Evolutionary conservation across 805 yeast genomes (phyloP), one percentile per base, ranked within the genome.

Genomic region (Suhomyces sp.): DNA sequence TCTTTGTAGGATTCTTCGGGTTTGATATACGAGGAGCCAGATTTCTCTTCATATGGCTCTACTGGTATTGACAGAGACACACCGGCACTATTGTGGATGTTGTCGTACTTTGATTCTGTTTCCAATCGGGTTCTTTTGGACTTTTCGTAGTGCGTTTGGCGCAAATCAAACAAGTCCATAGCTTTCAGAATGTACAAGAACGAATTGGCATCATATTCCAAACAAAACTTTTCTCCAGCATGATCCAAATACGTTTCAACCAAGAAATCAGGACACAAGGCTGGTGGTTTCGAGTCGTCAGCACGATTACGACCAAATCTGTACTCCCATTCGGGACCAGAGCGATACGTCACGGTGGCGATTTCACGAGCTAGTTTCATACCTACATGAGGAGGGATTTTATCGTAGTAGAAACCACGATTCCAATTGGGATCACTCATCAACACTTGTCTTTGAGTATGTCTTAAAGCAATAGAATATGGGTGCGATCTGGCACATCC

Each of bases 311-410:
- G 82, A 4, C 97, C 97, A 67, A 92, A 92, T 54, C 97, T 74
- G 56, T 85, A 83, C 68, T 92, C 97, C 97, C 97, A 92, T 70
- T 92, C 97, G 1, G 97, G 97, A 2, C 97, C 97, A 1, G 96
- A 89, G 60, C 97, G 78, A 68, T 92, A 92, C 0, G 97, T 90
- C 51, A 92, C 89, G 0, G 97, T 92, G 31, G 97, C 97, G 47
- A 92, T 90, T 68, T 90, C 96, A 57, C 97, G 79, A 1, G 97
- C 93, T 36, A 92, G 78, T 66, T 92, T 92, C 97, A 92, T 91
- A 13, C 97, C 97, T 23, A 87, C 84, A 67, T 92, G 97, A 1
- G 97, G 97, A 6, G 96, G 96, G 1, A 91, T 74, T 5, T 71
- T 67, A 52, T 82, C 90, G 66, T 92, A 92, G 67, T 88, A 88